A percentile compares a stretch with the other conserved stretches of the same genome.
phyloP scores from a whole-genome alignment of 306 rosid genomes.

The Quercus gilva region DNA sequence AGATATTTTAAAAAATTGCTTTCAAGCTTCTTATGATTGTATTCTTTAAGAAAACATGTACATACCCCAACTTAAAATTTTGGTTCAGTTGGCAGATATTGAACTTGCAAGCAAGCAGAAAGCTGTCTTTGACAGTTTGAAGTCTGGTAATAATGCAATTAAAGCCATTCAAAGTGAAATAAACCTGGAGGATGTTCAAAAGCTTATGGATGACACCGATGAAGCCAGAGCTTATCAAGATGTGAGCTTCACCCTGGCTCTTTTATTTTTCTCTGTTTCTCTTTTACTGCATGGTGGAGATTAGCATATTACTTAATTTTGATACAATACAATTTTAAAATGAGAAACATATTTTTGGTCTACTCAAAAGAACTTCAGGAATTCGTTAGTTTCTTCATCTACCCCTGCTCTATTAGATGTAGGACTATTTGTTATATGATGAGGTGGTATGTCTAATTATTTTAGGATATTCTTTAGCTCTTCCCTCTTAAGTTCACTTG shows the following conservation, averaged over 20 bases:
- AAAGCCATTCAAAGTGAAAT: slow-evolving; percentile 92
- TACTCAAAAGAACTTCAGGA: neutral
- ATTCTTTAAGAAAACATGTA: neutral
- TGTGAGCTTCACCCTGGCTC: slow-evolving; percentile 49
- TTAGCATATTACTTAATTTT: neutral
- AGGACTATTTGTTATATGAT: neutral
- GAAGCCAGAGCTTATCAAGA: slow-evolving; percentile 99
- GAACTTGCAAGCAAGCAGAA: slow-evolving; percentile 94
- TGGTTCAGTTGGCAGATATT: slow-evolving; percentile 84
- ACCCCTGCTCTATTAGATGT: neutral
- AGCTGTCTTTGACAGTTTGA: slow-evolving; percentile 88
- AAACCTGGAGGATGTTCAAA: slow-evolving; percentile 92
- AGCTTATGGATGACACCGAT: slow-evolving; percentile 85
- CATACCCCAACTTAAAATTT: slow-evolving; percentile 9
- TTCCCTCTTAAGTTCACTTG: neutral
- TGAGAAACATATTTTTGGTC: too few species aligned
- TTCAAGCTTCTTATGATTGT: slow-evolving; percentile 4
- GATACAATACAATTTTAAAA: neutral
- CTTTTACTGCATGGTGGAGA: slow-evolving; percentile 5
- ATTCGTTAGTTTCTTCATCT: neutral
- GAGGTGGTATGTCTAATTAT: neutral
- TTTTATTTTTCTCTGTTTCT: slow-evolving; percentile 13
- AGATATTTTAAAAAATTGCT: neutral
- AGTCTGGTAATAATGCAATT: slow-evolving; percentile 84
- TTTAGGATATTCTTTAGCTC: neutral